These are phyloP conservation scores for Artemisia argyi DNA, from an alignment of 129 eudicot genomes.

Conservation along the genomic window DNA sequence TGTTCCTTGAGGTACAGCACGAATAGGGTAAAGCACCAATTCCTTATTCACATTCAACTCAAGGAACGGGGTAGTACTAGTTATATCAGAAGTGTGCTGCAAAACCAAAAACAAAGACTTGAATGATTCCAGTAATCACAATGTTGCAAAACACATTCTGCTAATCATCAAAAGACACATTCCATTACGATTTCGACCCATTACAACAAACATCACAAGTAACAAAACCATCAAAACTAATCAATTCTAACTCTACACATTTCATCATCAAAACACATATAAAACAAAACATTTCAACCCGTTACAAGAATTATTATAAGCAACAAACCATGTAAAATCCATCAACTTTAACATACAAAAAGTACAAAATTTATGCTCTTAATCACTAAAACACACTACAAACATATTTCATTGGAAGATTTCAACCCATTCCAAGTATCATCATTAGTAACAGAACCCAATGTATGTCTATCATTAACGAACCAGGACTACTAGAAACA, in stretches of 20 bases:
- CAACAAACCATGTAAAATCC: conserved; percentile 6
- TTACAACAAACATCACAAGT: neutral
- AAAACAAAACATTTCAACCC: neutral
- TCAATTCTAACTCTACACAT: too few relatives aligned
- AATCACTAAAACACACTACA: conserved; percentile 8
- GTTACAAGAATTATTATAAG: neutral
- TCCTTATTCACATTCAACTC: conserved; percentile 47
- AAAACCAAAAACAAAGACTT: conserved; percentile 3
- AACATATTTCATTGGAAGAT: too few relatives aligned
- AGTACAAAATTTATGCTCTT: neutral
- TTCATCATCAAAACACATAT: too few relatives aligned
- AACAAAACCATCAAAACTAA: neutral
- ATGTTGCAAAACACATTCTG: neutral
- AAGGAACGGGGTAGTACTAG: conserved; percentile 52
- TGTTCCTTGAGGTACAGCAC: conserved; percentile 35
- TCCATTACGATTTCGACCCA: neutral
- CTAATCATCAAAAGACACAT: conserved; percentile 1
- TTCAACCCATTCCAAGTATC: too few relatives aligned
- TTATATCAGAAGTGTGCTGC: conserved; percentile 52
- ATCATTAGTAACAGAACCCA: too few relatives aligned
- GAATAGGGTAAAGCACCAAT: conserved; percentile 54
- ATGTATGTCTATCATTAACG: too few relatives aligned
- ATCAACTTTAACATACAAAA: conserved; percentile 5
- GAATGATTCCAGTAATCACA: conserved; percentile 1
- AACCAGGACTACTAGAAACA: too few relatives aligned